These are phyloP conservation scores for Peronosclerospora sorghi DNA, from an alignment of 352 stramenopile genomes.

Conservation along the genomic window DNA sequence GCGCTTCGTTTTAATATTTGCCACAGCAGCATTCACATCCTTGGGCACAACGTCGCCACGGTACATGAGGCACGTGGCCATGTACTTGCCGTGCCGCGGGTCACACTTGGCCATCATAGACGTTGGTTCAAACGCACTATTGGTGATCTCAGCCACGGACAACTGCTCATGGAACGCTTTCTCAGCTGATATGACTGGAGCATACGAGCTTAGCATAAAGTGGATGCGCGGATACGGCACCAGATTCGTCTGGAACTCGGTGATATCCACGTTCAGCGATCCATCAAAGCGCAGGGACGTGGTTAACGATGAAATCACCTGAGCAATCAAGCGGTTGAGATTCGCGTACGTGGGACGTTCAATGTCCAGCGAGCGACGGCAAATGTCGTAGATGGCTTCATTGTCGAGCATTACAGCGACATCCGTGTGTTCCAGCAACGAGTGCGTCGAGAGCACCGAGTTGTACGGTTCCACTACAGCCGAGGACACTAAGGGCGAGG, in stretches of 20 bases:
- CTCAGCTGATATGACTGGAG: conserved; percentile 91
- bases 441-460: conserved; percentile 91
- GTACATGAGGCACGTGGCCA: conserved; percentile 97
- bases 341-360: conserved; percentile 93
- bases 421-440: conserved; percentile 95
- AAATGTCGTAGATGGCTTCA: conserved; percentile 94
- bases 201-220: conserved; percentile 96
- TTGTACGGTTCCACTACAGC: conserved; percentile 99
- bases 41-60: conserved; percentile 92
- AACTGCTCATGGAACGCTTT: conserved; percentile 93
- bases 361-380: conserved; percentile 90
- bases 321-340: conserved; percentile 75
- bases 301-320: conserved; percentile 94
- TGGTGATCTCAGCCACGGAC: conserved; percentile 93
- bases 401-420: conserved; percentile 95
- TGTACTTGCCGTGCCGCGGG: conserved; percentile 98
- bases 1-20: conserved; percentile 98
- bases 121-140: conserved; percentile 90
- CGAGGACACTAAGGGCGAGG: conserved; percentile 93
- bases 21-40: conserved; percentile 94
- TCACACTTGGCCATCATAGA: conserved; percentile 99
- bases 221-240: conserved; percentile 96
- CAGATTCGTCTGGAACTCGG: conserved; percentile 96
- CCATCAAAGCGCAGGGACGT: conserved; percentile 95
- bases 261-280: conserved; percentile 96